Conservation (phyloP, 768 basidiomycete genomes). For the Leccinum boreale region DNA sequence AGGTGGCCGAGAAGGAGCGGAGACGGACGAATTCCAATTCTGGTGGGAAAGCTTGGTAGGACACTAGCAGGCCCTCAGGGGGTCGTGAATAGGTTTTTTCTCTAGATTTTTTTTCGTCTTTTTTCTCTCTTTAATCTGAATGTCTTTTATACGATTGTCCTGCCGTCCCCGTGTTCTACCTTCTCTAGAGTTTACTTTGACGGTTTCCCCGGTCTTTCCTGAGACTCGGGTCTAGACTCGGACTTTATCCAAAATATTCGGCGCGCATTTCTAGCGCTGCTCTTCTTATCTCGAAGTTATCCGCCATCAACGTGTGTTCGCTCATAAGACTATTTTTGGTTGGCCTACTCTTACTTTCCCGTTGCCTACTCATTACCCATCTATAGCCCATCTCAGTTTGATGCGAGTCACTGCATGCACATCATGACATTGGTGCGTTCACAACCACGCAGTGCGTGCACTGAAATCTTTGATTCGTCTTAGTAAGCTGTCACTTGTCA, state of each 20-base stretch:
- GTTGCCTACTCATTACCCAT: too few relatives aligned
- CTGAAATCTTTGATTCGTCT: background rate
- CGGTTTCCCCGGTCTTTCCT: background rate
- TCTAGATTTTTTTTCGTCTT: background rate
- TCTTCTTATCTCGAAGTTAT: background rate
- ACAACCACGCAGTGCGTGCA: too few relatives aligned
- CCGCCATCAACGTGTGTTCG: background rate
- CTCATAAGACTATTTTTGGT: background rate
- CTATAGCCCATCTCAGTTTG: background rate
- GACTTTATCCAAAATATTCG: background rate
- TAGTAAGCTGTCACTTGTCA: too few relatives aligned
- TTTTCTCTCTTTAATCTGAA: background rate
- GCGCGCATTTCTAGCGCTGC: background rate
- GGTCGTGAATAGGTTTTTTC: background rate
- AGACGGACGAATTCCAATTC: conserved; percentile 38
- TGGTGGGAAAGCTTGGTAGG: conserved; percentile 36
- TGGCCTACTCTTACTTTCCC: background rate
- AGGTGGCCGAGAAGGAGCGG: conserved; percentile 34
- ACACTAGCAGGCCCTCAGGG: conserved; percentile 9
- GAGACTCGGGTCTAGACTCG: background rate
- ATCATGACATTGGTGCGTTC: too few relatives aligned
- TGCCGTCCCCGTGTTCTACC: background rate
- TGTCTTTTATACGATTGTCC: background rate
- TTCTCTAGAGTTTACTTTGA: background rate
- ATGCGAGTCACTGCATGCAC: background rate